Evolutionary conservation across 495 filamentous ascomycete species (phyloP), one percentile per base, ranked within the genome.

Genomic region (Daldinia decipiens): DNA sequence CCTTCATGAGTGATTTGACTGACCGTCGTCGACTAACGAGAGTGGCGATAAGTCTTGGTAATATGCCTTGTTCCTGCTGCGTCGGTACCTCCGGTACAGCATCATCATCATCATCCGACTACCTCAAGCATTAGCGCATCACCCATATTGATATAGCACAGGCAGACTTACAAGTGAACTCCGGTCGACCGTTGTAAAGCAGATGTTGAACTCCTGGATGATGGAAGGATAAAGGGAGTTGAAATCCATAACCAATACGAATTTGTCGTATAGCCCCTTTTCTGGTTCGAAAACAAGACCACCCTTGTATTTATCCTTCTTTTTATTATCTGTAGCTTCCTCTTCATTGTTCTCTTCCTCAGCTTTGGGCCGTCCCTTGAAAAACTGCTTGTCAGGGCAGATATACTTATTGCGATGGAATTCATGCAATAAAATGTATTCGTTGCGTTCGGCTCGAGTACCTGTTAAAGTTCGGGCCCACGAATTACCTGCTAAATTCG

Each of bases 161-260:
- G 27, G 26, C 4, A 0, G 15, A 71, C 82, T 78, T 76, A 84
- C 83, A 86, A 83, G 82, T 88, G 87, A 76, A 84, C 84, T 73
- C 85, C 87, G 84, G 68, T 98, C 93, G 4, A 98, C 93, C 0
- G 95, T 99, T 4, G 95, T 99, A 80, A 99, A 99, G 82, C 95
- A 99, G 74, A 99, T 99, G 78, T 99, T 99, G 82, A 88, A 98
- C 84, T 99, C 96, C 78, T 98, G 96, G 71, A 99, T 99, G 72
- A 99, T 98, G 79, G 94, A 97, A 13, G 95, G 95, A 74, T 99
- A 99, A 72, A 99, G 83, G 79, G 93, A 97, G 87, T 99, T 99
- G 83, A 98, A 99, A 82, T 99, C 95, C 95, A 99, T 99, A 77
- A 99, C 95, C 21, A 99, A 87, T 31, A 99, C 89, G 74, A 95